Conservation (phyloP, 2,329 filamentous ascomycete genomes). For the Cladorrhinum sp. region DNA sequence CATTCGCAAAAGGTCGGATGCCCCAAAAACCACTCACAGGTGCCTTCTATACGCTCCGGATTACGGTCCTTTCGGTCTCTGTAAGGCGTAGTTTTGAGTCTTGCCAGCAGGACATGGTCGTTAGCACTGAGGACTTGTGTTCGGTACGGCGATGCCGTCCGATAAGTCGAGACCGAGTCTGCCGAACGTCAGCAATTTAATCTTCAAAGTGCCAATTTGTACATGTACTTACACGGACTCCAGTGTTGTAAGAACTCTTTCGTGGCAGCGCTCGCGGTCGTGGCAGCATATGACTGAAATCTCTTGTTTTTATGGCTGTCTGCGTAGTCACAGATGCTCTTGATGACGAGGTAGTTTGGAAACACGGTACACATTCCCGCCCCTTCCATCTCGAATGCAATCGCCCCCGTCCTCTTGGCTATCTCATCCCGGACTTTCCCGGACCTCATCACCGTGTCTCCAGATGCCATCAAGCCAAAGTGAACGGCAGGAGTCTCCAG, state of each 20-base stretch:
- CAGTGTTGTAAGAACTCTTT: constrained; percentile 22
- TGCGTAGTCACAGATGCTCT: constrained; percentile 38
- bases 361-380: constrained; percentile 34
- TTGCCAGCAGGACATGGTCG: neutral
- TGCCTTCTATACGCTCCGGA: constrained; percentile 28
- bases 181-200: neutral
- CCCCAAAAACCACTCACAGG: constrained; percentile 35
- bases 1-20: constrained; percentile 30
- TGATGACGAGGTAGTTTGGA: constrained; percentile 32
- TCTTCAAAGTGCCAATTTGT: neutral
- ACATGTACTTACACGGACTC: neutral
- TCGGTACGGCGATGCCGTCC: no score
- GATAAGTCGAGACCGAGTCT: no score
- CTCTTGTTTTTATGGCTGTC: constrained; percentile 37
- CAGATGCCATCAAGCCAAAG: constrained; percentile 38
- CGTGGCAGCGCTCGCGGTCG: constrained; percentile 31
- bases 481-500: no score
- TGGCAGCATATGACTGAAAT: constrained; percentile 37
- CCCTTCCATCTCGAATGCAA: constrained; percentile 38
- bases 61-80: constrained; percentile 32
- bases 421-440: constrained; percentile 36
- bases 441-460: constrained; percentile 41
- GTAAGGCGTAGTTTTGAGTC: constrained; percentile 20
- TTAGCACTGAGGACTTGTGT: neutral
- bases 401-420: constrained; percentile 25